Base-by-base conservation (phyloP, 75 land plant genomes). In the Chamaecyparis obtusa region DNA sequence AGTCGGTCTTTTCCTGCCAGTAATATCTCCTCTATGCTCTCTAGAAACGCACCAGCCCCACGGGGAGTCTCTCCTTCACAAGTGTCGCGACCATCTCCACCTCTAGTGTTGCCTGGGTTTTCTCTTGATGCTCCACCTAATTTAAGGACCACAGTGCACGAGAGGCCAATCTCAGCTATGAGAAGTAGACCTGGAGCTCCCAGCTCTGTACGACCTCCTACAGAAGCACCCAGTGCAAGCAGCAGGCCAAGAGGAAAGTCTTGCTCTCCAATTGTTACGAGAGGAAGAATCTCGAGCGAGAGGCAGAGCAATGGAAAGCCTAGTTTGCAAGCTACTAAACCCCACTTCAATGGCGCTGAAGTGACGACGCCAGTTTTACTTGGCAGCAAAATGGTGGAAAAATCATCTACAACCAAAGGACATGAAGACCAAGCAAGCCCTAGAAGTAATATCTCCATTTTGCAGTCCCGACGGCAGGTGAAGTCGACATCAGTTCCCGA, bases 61-160 rank as follows among this genome's bases (percentile, higher is more conserved):
- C 91, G 94, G 32, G 93, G 93, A 11, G 84, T n/a, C 71, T 93
- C 94, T 74, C 96, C 95, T 19, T 79, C 94, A 11, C 88, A 88
- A 36, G 92, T 74, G 86, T 87, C 92, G 32, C 91, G 92, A 79
- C 92, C 93, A 48, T 88, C 82, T 87, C 93, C 93, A 67, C 93
- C 95, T 8, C 77, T 90, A 64, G 93, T 90, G 55, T 82, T 91
- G 88, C 93, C 94, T 83, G 93, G 93, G 2, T 90, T 94, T 85
- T 91, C 95, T 24, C 89, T 90, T 87, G 97, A 96, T 83, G 91
- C 93, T 43, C 94, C 97, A 15, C 92, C 94, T 57, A 94, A 91
- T 87, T 72, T 93, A 35, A 94, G 92, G 84, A 91, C 95, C 83
- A 89, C 91, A 41, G 36, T 94, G 87, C 91, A 93, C 21, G 93